Base-by-base conservation (phyloP, 495 filamentous ascomycete genomes). In the Penicillium silybi region DNA sequence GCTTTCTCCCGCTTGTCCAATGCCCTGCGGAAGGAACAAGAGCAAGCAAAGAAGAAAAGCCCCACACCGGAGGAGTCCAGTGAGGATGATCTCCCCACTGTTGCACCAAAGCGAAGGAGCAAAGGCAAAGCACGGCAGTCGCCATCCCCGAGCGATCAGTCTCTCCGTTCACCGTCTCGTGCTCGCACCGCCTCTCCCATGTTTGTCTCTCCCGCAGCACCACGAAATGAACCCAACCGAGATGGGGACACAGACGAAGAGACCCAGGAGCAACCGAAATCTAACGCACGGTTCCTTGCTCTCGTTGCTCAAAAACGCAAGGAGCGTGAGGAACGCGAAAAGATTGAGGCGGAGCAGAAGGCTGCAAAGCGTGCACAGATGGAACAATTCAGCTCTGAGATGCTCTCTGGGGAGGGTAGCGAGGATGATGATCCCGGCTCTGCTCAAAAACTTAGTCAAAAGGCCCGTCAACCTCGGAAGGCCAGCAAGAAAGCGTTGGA, bases 401-500 rank as follows among this genome's bases (percentile, higher is more conserved):
- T 67, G 27, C 19, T 62, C 40, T 59, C 67, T 44, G 66, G 59
- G 22, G 67, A 65, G 13, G 63, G 70, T 25, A 75, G 66, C 23
- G 82, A 80, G 11, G 79, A 80, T 20, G 72, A 78, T 46, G 81
- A 86, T 53, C 80, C 79, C 32, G 75, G 72, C 8, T 80, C 75
- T 27, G 85, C 71, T 6, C 70, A 74, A 29, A 83, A 77, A 51
- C 65, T 89, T 26, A 81, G 81, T 1, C 85, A 89, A 51, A 74
- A 85, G 29, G 67, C 82, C 13, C 82, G 84, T 6, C 87, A 90
- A 5, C 73, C 86, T 4, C 82, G 93, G 1, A 96, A 91, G 59
- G 93, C 93, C 4, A 90, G 92, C 71, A 97, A 95, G 73, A 96
- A 92, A 73, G 93, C 95, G 0, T 50, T 96, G n/a, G 88, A 96